Evolutionary conservation across 2,329 filamentous ascomycete species (phyloP).

Genomic region (Diaporthe ilicicola): DNA sequence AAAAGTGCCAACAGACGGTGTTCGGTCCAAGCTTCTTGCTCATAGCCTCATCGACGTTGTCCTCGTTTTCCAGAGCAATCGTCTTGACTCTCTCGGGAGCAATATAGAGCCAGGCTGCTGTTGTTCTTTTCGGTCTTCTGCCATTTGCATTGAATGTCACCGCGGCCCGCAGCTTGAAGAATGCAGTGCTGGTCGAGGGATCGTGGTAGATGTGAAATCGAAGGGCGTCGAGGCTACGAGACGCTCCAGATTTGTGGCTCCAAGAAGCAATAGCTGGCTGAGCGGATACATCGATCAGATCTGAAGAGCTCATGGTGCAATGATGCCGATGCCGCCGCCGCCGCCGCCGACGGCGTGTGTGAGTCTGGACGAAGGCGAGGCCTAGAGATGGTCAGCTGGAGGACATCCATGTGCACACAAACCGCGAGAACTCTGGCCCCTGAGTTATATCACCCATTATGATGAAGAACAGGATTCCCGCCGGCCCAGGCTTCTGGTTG

Average conservation of each 20-base stretch:
- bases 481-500: constrained; percentile 25
- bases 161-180: constrained; percentile 20
- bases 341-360: not conserved
- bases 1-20: constrained; percentile 5
- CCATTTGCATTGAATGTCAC: constrained; percentile 12
- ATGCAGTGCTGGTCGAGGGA: constrained; percentile 17
- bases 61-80: constrained; percentile 10
- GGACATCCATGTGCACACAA: constrained; percentile 5
- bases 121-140: constrained; percentile 3
- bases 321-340: too few species aligned
- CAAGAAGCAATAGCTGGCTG: constrained; percentile 12
- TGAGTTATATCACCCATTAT: not conserved
- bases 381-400: constrained; percentile 12
- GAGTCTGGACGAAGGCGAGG: not conserved
- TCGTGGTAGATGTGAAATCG: constrained; percentile 15
- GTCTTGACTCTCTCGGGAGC: constrained; percentile 3
- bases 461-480: constrained; percentile 22
- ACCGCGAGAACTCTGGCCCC: constrained; percentile 16
- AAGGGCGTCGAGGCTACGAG: not conserved
- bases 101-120: constrained; percentile 14
- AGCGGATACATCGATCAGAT: constrained; percentile 7
- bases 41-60: not conserved
- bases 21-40: constrained; percentile 21
- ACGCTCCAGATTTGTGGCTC: not conserved
- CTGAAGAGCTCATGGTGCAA: not conserved